Evolutionary conservation across 1,284 basidiomycete species (phyloP).

Genomic region (Melampsora larici-populina): DNA sequence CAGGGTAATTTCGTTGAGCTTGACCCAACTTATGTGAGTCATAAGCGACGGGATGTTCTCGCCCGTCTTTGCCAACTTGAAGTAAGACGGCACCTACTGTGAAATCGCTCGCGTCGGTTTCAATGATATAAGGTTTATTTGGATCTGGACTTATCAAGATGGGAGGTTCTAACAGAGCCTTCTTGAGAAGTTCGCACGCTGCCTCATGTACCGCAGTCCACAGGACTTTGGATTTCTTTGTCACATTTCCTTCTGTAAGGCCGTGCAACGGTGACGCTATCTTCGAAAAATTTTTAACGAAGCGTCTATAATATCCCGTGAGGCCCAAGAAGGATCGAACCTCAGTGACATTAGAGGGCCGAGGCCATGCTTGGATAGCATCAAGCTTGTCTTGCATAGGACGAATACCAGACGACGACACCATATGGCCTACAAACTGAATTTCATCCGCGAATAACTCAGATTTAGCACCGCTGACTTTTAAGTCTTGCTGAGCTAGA

Average conservation of each 20-base stretch:
- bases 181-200: not conserved
- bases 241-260: conserved; percentile 10
- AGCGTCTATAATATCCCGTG: too few relatives aligned
- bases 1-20: conserved; percentile 44
- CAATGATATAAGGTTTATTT: not conserved
- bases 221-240: not conserved
- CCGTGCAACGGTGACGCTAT: conserved; percentile 52
- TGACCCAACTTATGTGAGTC: conserved; percentile 38
- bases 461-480: conserved; percentile 42
- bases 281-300: conserved; percentile 44
- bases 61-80: conserved; percentile 8
- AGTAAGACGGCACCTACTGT: conserved; percentile 32
- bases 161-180: not conserved
- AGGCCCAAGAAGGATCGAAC: conserved; percentile 46
- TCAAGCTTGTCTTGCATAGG: not conserved
- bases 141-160: not conserved
- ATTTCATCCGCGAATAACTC: not conserved
- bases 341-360: not conserved
- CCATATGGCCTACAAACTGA: too few relatives aligned
- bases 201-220: not conserved
- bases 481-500: conserved; percentile 18
- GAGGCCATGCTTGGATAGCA: not conserved
- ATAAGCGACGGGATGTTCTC: conserved; percentile 37
- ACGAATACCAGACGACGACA: not conserved
- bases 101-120: too few relatives aligned